A percentile compares a stretch with the other conserved stretches of the same genome.
Conservation (phyloP, 441 rosid genomes). For the Aquilaria agallochum region DNA sequence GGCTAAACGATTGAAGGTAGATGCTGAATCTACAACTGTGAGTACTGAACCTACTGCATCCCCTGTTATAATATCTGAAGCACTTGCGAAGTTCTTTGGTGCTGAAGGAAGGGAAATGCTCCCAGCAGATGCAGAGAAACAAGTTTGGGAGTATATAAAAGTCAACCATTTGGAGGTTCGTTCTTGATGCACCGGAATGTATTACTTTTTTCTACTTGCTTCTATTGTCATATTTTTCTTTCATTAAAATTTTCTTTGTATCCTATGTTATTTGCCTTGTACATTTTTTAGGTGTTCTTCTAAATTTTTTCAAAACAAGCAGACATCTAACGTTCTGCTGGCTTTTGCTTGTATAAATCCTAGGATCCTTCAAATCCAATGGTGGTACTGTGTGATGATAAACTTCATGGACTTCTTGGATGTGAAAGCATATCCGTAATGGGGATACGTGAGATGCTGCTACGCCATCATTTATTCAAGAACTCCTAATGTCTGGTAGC, state of each 20-base stretch:
- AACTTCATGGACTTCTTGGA: conserved; percentile 80
- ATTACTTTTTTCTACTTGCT: conserved; percentile 2
- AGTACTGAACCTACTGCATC: conserved; percentile 32
- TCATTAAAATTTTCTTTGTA: conserved; percentile 2
- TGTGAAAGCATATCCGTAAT: conserved; percentile 87
- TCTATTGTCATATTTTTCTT: not conserved
- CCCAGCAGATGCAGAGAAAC: conserved; percentile 37
- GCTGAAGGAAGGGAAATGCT: conserved; percentile 52
- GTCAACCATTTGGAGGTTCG: conserved; percentile 58
- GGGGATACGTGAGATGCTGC: conserved; percentile 65
- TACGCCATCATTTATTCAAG: conserved; percentile 63
- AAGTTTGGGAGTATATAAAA: conserved; percentile 66
- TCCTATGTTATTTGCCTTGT: not conserved
- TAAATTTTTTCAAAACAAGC: not conserved
- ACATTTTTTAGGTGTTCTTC: not conserved
- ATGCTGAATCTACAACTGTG: conserved; percentile 42
- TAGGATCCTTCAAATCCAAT: conserved; percentile 75
- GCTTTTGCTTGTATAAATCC: not conserved
- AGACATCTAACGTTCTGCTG: conserved; percentile 1
- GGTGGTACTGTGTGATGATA: conserved; percentile 77
- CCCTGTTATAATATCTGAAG: conserved; percentile 49
- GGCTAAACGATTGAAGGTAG: conserved; percentile 61
- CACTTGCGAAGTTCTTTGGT: conserved; percentile 61
- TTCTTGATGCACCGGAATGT: conserved; percentile 1
- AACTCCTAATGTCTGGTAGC: conserved; percentile 40